phyloP scores from a whole-genome alignment of 2,329 filamentous ascomycete species.

The Cladosporium austrohemisphaericum region DNA sequence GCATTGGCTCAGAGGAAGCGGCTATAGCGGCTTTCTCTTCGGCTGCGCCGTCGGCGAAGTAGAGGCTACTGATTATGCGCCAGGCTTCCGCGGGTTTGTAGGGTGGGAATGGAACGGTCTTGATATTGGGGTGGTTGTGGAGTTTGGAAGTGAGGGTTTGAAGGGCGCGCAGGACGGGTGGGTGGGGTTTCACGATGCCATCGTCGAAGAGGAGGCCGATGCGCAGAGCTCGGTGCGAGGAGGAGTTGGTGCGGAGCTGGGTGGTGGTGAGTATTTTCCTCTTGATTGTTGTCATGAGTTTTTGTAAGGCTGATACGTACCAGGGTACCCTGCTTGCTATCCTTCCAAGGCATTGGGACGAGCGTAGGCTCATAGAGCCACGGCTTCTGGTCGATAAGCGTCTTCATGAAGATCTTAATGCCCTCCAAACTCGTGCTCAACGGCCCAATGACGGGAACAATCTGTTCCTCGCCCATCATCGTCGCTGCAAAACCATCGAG shows the following conservation, averaged over 20 bases:
- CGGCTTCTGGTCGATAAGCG: conserved; percentile 50
- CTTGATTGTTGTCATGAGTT: too few relatives aligned
- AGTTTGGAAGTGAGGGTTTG: conserved; percentile 44
- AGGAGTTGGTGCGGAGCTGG: not conserved
- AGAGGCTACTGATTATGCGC: conserved; percentile 46
- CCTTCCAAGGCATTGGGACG: conserved; percentile 55
- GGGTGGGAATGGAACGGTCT: conserved; percentile 51
- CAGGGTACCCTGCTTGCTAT: conserved; percentile 15
- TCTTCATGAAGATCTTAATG: conserved; percentile 52
- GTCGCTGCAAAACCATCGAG: conserved; percentile 39
- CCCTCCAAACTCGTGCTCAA: conserved; percentile 52
- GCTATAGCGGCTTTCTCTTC: conserved; percentile 51
- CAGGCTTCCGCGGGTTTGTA: conserved; percentile 50
- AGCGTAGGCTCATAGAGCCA: conserved; percentile 58
- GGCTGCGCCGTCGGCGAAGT: conserved; percentile 60
- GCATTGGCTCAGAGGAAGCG: conserved; percentile 54
- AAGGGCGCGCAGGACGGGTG: conserved; percentile 59
- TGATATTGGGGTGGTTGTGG: conserved; percentile 44
- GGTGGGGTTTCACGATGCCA: conserved; percentile 61
- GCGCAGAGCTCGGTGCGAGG: conserved; percentile 26
- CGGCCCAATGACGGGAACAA: conserved; percentile 52
- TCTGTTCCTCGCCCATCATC: conserved; percentile 44
- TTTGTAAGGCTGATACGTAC: too few relatives aligned
- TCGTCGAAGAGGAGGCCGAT: conserved; percentile 65
- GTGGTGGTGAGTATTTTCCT: not conserved